Evolutionary conservation across 1,284 basidiomycete species (phyloP).

Genomic region (Filobasidium uniguttulatum): DNA sequence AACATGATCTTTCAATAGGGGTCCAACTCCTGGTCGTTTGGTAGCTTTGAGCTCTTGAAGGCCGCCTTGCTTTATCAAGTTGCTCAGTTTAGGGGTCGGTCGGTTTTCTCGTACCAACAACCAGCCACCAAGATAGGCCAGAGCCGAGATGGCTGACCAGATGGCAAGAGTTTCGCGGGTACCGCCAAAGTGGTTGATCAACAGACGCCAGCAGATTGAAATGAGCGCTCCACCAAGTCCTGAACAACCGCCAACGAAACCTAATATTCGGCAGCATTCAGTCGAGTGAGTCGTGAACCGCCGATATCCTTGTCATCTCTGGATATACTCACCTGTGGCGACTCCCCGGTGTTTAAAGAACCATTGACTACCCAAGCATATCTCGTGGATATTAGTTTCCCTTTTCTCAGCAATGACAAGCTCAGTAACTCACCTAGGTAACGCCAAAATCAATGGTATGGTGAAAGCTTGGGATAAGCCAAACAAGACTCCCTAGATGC

Average conservation of each 20-base stretch:
- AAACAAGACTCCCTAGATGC: slow-evolving; percentile 18
- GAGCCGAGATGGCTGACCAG: slow-evolving; percentile 16
- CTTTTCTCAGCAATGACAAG: too few relatives aligned
- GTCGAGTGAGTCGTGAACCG: not conserved
- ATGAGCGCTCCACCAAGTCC: slow-evolving; percentile 22
- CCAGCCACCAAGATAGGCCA: slow-evolving; percentile 14
- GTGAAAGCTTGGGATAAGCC: slow-evolving; percentile 18
- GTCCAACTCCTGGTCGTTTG: not conserved
- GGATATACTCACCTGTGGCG: slow-evolving; percentile 16
- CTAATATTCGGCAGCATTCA: not conserved
- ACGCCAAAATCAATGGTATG: slow-evolving; percentile 20
- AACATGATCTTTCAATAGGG: not conserved
- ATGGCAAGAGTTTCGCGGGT: slow-evolving; percentile 18
- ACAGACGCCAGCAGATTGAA: slow-evolving; percentile 16
- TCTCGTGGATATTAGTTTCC: too few relatives aligned
- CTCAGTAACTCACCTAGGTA: slow-evolving; percentile 17
- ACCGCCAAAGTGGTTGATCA: slow-evolving; percentile 16
- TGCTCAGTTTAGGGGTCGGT: slow-evolving; percentile 1
- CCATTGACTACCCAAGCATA: slow-evolving; percentile 16
- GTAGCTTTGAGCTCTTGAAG: not conserved
- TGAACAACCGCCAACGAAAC: slow-evolving; percentile 21
- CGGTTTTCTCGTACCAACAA: slow-evolving; percentile 15
- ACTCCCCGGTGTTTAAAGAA: slow-evolving; percentile 20
- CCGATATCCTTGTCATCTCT: not conserved
- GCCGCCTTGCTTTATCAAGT: not conserved